Percentiles rank a stretch among this genome's conserved stretches.
These are phyloP conservation scores for Escovopsis sp. DNA, from an alignment of 2,329 filamentous ascomycete genomes.

Conservation along the genomic window DNA sequence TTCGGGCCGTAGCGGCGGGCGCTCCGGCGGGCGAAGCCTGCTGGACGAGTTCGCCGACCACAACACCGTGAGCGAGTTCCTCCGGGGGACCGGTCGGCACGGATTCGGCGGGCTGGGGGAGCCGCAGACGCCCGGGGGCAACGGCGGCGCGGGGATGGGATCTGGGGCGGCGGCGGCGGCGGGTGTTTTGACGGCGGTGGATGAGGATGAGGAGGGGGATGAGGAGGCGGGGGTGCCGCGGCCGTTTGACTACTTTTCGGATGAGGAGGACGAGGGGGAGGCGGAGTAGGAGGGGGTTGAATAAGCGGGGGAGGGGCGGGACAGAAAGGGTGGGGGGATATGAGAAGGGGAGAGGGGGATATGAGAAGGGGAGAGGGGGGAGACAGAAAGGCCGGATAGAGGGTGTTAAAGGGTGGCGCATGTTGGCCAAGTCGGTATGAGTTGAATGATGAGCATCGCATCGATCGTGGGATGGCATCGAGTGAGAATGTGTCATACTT, in stretches of 20 bases:
- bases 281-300: constrained; percentile 8
- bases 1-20: constrained; percentile 12
- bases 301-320: neutral
- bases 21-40: constrained; percentile 17
- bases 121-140: constrained; percentile 14
- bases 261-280: constrained; percentile 34
- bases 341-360: too few species aligned
- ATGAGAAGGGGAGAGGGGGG: too few species aligned
- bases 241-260: constrained; percentile 68
- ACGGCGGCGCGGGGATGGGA: constrained; percentile 27
- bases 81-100: constrained; percentile 23
- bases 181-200: constrained; percentile 69
- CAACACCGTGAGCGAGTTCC: constrained; percentile 25
- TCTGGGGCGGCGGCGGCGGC: constrained; percentile 55
- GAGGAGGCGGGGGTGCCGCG: constrained; percentile 55
- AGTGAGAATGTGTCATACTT: too few species aligned
- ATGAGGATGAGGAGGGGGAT: constrained; percentile 64
- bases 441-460: too few species aligned
- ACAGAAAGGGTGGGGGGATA: too few species aligned
- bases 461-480: too few species aligned
- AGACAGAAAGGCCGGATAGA: too few species aligned
- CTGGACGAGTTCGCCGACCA: constrained; percentile 22
- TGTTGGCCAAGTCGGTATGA: neutral
- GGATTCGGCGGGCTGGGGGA: constrained; percentile 15
- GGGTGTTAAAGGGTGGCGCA: neutral